Evolutionary conservation across 495 filamentous ascomycete genomes (phyloP), one percentile per base, ranked within the genome.

Genomic region (Aspergillus panamensis): DNA sequence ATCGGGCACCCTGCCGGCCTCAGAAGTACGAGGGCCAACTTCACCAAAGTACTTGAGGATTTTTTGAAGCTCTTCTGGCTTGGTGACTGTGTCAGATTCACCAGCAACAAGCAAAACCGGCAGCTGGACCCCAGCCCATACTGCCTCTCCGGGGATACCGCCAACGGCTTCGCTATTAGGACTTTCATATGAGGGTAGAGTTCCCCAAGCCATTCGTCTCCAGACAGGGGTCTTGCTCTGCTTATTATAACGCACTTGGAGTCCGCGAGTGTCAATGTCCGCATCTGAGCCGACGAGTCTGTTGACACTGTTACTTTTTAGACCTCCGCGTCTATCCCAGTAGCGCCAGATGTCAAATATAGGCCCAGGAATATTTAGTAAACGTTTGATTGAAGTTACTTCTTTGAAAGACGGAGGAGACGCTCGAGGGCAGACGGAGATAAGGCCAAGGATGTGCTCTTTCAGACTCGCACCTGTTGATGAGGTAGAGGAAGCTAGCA

Each of bases 251-350:
- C 84, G 83, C 25, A 88, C 68, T 69, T 97, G 93, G 35, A 96
- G 77, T 56, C 81, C 83, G 67, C 88, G 88, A 2, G 87, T 82
- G 65, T 92, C 89, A 2, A 75, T 65, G 40, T 93, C 89, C 10
- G 90, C 91, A 59, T 82, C 76, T 13, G 73, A 70, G 5, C 92
- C 93, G 12, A 92, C 87, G 67, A 96, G 90, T 20, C 93, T 81
- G 32, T 69, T 77, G 43, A 97, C 90, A 58, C 91, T 96, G 19
- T 80, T 75, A 60, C 91, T 96, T 19, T 91, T 67, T 0, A 79
- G 70, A 3, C 93, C 93, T 32, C 92, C 92, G 31, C 88, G 78
- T 47, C 88, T 77, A 69, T 97, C 93, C 84, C 84, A 92, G n/a
- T 69, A 69, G 42, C 93, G 78, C 82, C 87, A 89, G 2, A 92